phyloP scores from a whole-genome alignment of 768 basidiomycete genomes.

The Rossbeevera mucosa region DNA sequence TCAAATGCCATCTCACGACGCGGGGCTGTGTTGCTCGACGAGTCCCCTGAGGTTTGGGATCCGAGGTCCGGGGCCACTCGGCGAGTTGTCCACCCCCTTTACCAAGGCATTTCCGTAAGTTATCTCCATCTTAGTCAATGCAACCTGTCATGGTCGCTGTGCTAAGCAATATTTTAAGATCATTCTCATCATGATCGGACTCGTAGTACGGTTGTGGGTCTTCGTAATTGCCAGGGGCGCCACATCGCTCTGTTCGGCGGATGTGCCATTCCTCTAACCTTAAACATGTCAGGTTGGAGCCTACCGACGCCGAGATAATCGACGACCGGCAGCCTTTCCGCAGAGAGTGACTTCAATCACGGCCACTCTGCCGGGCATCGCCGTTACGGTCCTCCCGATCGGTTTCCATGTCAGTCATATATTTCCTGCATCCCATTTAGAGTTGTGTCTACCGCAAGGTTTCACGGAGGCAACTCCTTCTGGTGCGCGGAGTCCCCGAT shows the following conservation, averaged over 20 bases:
- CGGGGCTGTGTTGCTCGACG: slow-evolving; percentile 12
- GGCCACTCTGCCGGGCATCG: slow-evolving; percentile 21
- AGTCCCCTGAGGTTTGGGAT: slow-evolving; percentile 11
- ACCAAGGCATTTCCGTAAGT: slow-evolving; percentile 14
- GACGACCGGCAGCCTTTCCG: slow-evolving; percentile 12
- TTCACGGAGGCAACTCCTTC: slow-evolving; percentile 14
- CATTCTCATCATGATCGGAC: slow-evolving; percentile 17
- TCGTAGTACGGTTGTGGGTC: slow-evolving; percentile 19
- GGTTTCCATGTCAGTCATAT: slow-evolving; percentile 16
- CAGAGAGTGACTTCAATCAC: slow-evolving; percentile 13
- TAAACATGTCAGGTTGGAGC: slow-evolving; percentile 23
- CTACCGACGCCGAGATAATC: slow-evolving; percentile 21
- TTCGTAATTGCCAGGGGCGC: slow-evolving; percentile 24
- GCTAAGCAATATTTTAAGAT: slow-evolving; percentile 9
- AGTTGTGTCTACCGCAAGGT: slow-evolving; percentile 6
- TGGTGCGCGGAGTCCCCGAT: slow-evolving; percentile 10
- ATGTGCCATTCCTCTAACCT: slow-evolving; percentile 12
- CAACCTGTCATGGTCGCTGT: slow-evolving; percentile 13
- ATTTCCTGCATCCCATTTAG: slow-evolving; percentile 4
- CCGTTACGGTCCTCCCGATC: slow-evolving; percentile 20
- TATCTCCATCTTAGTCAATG: slow-evolving; percentile 13
- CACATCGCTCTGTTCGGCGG: slow-evolving; percentile 19
- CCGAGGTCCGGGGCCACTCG: slow-evolving; percentile 5
- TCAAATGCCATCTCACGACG: slow-evolving; percentile 18
- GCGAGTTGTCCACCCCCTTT: slow-evolving; percentile 5